Conservation (phyloP, 2,329 filamentous ascomycete genomes). For the Neofusicoccum parvum region DNA sequence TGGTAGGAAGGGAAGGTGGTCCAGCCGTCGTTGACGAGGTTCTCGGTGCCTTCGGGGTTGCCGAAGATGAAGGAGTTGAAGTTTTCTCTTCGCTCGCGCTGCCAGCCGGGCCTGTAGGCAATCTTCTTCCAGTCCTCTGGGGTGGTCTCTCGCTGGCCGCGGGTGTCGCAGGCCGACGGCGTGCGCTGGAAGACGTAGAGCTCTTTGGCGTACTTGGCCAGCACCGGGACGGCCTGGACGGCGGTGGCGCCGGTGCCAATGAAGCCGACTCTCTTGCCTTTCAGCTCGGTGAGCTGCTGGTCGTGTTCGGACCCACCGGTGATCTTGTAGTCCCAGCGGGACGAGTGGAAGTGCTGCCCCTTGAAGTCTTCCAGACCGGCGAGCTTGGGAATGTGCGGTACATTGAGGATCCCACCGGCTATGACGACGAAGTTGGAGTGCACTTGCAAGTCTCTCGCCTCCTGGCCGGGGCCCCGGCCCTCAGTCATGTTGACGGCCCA, state of each 20-base stretch:
- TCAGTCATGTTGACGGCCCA: conserved; percentile 36
- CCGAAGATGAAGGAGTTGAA: conserved; percentile 44
- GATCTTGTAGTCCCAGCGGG: background rate
- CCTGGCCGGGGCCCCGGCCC: no score
- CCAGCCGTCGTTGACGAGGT: conserved; percentile 57
- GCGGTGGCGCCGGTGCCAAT: conserved; percentile 34
- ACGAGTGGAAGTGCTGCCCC: conserved; percentile 39
- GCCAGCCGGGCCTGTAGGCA: conserved; percentile 51
- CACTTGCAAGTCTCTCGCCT: conserved; percentile 31
- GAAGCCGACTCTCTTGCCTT: conserved; percentile 26
- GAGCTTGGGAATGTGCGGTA: conserved; percentile 36
- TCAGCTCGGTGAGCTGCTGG: conserved; percentile 26
- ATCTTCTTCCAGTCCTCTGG: conserved; percentile 43
- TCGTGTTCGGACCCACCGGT: conserved; percentile 41
- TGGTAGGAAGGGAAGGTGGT: no score
- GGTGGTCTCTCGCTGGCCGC: conserved; percentile 45
- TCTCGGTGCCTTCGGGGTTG: conserved; percentile 26
- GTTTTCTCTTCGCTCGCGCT: conserved; percentile 49
- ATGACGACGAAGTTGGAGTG: conserved; percentile 28
- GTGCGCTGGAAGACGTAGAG: conserved; percentile 30
- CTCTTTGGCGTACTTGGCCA: conserved; percentile 28
- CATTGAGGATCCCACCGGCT: conserved; percentile 35
- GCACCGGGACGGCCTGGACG: conserved; percentile 32
- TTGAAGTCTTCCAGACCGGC: conserved; percentile 36
- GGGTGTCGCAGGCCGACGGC: conserved; percentile 41